Percentiles rank a stretch among this genome's conserved stretches.
Conservation (phyloP, 2,329 filamentous ascomycete genomes). For the Scedosporium apiospermum region DNA sequence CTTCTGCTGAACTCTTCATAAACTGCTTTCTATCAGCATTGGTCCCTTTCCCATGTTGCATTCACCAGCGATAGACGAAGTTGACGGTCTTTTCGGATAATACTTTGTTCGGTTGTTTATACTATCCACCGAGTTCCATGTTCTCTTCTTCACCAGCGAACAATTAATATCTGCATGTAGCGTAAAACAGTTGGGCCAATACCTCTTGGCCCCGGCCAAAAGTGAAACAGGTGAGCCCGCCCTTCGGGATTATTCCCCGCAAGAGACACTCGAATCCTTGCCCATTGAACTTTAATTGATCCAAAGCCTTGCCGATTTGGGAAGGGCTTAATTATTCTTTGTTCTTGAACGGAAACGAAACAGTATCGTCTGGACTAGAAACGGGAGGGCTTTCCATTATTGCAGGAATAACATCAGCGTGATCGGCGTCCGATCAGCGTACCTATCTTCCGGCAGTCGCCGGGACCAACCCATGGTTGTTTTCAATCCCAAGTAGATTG, state of each 20-base stretch:
- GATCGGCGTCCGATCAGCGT: slow-evolving; percentile 5
- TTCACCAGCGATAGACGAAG: background rate
- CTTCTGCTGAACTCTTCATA: background rate
- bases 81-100: background rate
- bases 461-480: background rate
- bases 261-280: background rate
- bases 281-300: background rate
- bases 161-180: background rate
- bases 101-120: background rate
- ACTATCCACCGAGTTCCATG: background rate
- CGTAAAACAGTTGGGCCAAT: background rate
- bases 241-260: background rate
- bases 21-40: background rate
- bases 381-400: background rate
- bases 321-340: background rate
- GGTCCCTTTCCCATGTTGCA: background rate
- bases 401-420: background rate
- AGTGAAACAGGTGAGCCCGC: background rate
- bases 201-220: background rate
- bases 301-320: background rate
- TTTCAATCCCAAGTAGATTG: background rate
- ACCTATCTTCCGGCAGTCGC: background rate
- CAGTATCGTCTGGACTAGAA: background rate
- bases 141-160: background rate
- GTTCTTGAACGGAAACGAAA: background rate